A percentile compares a stretch with the other conserved stretches of the same genome.
Evolutionary conservation across 2,329 filamentous ascomycete species (phyloP).

Genomic region (Diplodia sapinea): DNA sequence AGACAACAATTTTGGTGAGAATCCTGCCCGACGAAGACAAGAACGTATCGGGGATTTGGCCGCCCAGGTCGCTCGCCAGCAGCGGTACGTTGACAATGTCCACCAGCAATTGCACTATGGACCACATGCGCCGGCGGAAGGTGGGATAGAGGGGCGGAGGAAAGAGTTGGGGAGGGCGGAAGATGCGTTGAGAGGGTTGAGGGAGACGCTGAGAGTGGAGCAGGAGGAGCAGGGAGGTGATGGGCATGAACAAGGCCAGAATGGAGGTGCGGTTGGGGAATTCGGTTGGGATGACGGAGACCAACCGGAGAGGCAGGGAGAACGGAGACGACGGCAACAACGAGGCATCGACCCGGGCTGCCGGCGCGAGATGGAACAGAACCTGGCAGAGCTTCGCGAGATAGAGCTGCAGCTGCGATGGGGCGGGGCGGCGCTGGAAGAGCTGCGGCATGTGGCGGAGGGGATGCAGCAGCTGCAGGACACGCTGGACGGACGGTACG

Average conservation of each 20-base stretch:
- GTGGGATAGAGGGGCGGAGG: background rate
- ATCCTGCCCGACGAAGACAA: background rate
- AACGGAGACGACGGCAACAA: background rate
- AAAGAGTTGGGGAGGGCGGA: background rate
- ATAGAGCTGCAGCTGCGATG: background rate
- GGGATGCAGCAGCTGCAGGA: conserved; percentile 10
- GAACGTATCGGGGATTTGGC: background rate
- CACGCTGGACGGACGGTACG: conserved; percentile 7
- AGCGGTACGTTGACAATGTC: conserved; percentile 4
- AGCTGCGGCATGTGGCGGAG: background rate
- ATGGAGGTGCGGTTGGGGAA: background rate
- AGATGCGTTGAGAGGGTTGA: background rate
- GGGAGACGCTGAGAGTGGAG: background rate
- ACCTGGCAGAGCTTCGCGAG: background rate
- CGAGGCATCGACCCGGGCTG: background rate
- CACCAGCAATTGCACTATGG: background rate
- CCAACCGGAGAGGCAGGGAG: background rate
- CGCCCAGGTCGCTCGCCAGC: background rate
- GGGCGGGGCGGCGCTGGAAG: background rate
- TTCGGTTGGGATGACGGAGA: background rate
- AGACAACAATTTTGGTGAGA: background rate
- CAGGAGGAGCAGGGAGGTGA: too few relatives aligned
- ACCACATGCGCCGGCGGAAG: background rate
- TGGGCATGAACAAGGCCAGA: too few relatives aligned
- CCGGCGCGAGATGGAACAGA: background rate